phyloP scores from a whole-genome alignment of 176 grass and related monocot genomes.

The Panicum miliaceum region DNA sequence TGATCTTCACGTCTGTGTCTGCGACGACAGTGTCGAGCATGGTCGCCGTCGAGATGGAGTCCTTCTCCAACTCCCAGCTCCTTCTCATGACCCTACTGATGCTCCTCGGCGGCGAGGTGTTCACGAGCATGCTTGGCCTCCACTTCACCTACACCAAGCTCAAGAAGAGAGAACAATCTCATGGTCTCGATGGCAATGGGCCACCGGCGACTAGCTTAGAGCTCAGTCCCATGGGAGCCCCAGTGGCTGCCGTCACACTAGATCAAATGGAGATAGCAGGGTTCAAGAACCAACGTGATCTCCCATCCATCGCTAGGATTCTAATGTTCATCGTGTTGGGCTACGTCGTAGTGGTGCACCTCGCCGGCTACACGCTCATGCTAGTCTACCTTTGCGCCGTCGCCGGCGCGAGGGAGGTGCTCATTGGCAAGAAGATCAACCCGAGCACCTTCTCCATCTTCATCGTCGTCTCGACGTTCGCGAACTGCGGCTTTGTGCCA shows the following conservation, averaged over 20 bases:
- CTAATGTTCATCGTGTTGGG: slow-evolving; percentile 52
- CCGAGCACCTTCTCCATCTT: slow-evolving; percentile 64
- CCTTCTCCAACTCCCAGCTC: slow-evolving; percentile 77
- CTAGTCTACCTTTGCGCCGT: slow-evolving; percentile 55
- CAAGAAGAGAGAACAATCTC: background rate
- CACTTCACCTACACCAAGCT: slow-evolving; percentile 43
- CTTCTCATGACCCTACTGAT: slow-evolving; percentile 64
- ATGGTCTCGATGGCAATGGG: background rate
- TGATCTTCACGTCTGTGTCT: slow-evolving; percentile 72
- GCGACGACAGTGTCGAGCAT: slow-evolving; percentile 71
- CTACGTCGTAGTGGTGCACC: slow-evolving; percentile 53
- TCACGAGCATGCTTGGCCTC: slow-evolving; percentile 67
- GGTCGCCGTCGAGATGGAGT: slow-evolving; percentile 65
- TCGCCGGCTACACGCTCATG: slow-evolving; percentile 52
- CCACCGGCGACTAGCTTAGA: slow-evolving; percentile 16
- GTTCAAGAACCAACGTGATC: background rate
- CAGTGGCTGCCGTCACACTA: background rate
- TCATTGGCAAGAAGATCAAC: slow-evolving; percentile 57
- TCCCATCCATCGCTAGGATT: slow-evolving; percentile 18
- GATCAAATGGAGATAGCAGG: slow-evolving; percentile 50
- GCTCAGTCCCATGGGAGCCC: background rate
- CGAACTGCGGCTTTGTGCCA: slow-evolving; percentile 74
- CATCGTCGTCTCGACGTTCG: slow-evolving; percentile 69
- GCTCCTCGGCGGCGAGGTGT: slow-evolving; percentile 74
- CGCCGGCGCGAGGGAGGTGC: slow-evolving; percentile 38